phyloP scores from a whole-genome alignment of 2,329 filamentous ascomycete genomes.

The Cordyceps cicadae region DNA sequence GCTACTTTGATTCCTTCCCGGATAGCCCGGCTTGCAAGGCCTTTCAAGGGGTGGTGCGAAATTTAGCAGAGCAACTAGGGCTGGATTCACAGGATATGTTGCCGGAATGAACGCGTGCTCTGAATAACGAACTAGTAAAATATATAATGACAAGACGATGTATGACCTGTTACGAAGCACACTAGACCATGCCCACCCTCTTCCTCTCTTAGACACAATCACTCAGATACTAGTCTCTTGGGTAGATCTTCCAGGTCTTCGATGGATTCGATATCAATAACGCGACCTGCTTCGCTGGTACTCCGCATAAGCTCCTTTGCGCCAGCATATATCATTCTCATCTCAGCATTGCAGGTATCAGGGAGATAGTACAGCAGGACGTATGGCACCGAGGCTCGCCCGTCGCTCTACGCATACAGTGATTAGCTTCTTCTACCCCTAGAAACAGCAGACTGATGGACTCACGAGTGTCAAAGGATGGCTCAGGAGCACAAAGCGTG shows the following conservation, averaged over 20 bases:
- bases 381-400: constrained; percentile 82
- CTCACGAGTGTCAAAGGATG: constrained; percentile 80
- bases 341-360: constrained; percentile 76
- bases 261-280: constrained; percentile 73
- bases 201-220: background rate
- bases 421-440: background rate
- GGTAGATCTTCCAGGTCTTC: constrained; percentile 83
- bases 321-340: constrained; percentile 89
- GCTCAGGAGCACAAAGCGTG: constrained; percentile 81
- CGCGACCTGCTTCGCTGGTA: constrained; percentile 78
- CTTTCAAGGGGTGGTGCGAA: constrained; percentile 70
- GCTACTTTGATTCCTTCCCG: constrained; percentile 88
- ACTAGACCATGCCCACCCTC: background rate
- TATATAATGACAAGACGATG: constrained; percentile 15
- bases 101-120: constrained; percentile 27
- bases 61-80: constrained; percentile 58
- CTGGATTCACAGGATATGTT: constrained; percentile 48
- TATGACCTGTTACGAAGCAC: background rate
- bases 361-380: constrained; percentile 93
- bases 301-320: constrained; percentile 95
- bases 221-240: constrained; percentile 40
- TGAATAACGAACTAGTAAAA: background rate
- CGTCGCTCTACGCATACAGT: constrained; percentile 54
- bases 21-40: constrained; percentile 86
- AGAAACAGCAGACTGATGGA: background rate